Evolutionary conservation across 345 rosid genomes (phyloP).

Genomic region (Syzygium jambos): DNA sequence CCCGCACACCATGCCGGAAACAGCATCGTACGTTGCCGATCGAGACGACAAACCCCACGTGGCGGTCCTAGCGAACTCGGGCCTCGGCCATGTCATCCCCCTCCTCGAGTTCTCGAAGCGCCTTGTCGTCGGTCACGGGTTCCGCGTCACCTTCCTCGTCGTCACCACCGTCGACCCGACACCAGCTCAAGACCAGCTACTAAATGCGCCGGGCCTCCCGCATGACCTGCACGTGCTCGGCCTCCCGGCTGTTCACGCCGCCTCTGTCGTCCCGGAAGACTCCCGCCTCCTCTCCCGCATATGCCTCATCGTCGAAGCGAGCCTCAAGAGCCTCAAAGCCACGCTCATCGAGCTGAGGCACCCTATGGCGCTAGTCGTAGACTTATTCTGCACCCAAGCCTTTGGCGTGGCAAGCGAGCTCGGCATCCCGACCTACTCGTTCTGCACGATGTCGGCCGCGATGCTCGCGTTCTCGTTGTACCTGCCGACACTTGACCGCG

Average conservation of each 20-base stretch:
- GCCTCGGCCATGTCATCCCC: constrained; percentile 36
- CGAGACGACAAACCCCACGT: constrained; percentile 7
- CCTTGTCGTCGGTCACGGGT: constrained; percentile 12
- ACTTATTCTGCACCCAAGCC: constrained; percentile 21
- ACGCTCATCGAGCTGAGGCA: background rate
- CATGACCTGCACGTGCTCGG: constrained; percentile 6
- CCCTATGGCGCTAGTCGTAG: constrained; percentile 22
- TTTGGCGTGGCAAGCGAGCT: constrained; percentile 20
- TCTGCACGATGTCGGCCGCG: constrained; percentile 10
- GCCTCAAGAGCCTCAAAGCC: constrained; percentile 13
- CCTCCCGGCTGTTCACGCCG: constrained; percentile 21
- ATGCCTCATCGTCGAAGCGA: constrained; percentile 8
- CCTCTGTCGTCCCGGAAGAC: constrained; percentile 4
- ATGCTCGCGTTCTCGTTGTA: constrained; percentile 14
- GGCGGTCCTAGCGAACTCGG: constrained; percentile 22
- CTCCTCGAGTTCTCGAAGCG: constrained; percentile 31
- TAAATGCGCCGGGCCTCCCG: constrained; percentile 10
- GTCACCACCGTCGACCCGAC: constrained; percentile 9
- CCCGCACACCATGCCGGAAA: background rate
- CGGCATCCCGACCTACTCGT: constrained; percentile 15
- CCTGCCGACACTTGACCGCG: constrained; percentile 13
- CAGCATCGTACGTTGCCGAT: background rate
- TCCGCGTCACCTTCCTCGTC: constrained; percentile 19
- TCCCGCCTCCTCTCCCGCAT: constrained; percentile 4
- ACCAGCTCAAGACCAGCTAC: constrained; percentile 11